phyloP scores from a whole-genome alignment of 2,329 filamentous ascomycete species.

The Trichoderma citrinoviride region DNA sequence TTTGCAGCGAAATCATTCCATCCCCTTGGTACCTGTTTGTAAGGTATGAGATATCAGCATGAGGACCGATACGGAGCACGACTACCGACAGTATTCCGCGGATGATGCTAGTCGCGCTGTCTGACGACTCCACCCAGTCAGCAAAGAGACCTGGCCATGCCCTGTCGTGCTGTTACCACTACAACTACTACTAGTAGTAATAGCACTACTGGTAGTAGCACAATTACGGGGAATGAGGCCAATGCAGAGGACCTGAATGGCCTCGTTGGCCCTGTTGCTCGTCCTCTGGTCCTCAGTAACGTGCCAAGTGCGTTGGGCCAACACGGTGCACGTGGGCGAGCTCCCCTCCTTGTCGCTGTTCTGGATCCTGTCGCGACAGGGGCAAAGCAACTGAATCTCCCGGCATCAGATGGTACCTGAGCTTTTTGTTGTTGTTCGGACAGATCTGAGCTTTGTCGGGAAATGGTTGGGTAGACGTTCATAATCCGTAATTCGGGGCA shows the following conservation, averaged over 20 bases:
- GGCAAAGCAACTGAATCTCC: neutral
- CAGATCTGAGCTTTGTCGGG: slow-evolving; percentile 10
- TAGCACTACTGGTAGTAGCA: no score
- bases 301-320: neutral
- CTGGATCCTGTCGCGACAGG: neutral
- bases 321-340: slow-evolving; percentile 9
- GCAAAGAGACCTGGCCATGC: slow-evolving; percentile 14
- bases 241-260: neutral
- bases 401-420: neutral
- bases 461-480: neutral
- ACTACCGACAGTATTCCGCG: neutral
- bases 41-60: neutral
- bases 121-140: slow-evolving; percentile 16
- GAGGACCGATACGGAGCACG: neutral
- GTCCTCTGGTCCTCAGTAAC: neutral
- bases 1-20: neutral
- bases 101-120: slow-evolving; percentile 6
- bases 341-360: neutral
- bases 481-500: no score
- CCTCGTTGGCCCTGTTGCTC: neutral
- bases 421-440: slow-evolving; percentile 1
- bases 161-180: neutral
- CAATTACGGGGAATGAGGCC: neutral
- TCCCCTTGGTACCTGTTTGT: neutral
- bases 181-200: neutral